Evolutionary conservation across 106 monocot genomes (phyloP).

Genomic region (Acanthochlamys bracteata): DNA sequence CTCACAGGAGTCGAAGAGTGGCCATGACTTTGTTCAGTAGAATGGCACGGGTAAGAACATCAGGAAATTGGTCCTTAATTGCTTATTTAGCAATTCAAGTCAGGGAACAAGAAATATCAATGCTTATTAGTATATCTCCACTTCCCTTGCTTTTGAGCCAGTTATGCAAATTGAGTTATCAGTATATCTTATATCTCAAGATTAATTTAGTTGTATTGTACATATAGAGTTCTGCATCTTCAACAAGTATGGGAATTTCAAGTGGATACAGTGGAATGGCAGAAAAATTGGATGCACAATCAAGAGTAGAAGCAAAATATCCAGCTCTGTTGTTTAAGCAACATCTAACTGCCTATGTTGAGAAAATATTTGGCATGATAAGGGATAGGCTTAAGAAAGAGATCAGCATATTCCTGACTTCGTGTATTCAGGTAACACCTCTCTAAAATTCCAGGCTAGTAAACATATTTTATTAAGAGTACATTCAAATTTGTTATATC

Average conservation of each 20-base stretch:
- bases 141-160: not conserved
- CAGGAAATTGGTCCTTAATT: not conserved
- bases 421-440: slow-evolving; percentile 87
- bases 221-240: slow-evolving; percentile 43
- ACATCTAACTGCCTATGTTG: slow-evolving; percentile 84
- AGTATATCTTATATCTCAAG: not conserved
- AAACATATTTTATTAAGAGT: too few species aligned
- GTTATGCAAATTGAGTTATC: not conserved
- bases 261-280: slow-evolving; percentile 87
- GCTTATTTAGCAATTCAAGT: not conserved
- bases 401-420: slow-evolving; percentile 66
- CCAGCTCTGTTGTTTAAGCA: slow-evolving; percentile 94
- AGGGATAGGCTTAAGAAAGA: slow-evolving; percentile 91
- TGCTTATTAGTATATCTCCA: too few species aligned
- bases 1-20: slow-evolving; percentile 38
- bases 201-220: not conserved
- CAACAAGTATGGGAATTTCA: slow-evolving; percentile 54
- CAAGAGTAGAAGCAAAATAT: slow-evolving; percentile 83
- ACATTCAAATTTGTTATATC: not conserved
- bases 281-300: slow-evolving; percentile 30
- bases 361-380: slow-evolving; percentile 95
- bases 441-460: too few species aligned
- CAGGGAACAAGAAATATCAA: not conserved
- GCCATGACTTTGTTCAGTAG: slow-evolving; percentile 51
- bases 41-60: slow-evolving; percentile 43